A percentile compares a stretch with the other conserved stretches of the same genome.
phyloP scores from a whole-genome alignment of 2,329 filamentous ascomycete species.

The Aspergillus niger region DNA sequence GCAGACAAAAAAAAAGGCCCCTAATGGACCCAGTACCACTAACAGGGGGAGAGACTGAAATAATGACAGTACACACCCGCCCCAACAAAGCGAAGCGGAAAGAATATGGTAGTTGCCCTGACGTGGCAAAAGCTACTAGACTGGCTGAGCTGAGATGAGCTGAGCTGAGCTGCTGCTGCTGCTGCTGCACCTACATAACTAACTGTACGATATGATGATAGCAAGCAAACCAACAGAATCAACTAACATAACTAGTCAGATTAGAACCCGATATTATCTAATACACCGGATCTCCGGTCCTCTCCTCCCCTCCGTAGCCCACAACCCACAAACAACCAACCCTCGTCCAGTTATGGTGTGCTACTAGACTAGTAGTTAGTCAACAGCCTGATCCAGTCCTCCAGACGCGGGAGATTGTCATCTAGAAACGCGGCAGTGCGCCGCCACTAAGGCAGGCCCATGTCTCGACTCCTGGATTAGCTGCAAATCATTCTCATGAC shows the following conservation, averaged over 20 bases:
- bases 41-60: background rate
- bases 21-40: too few relatives aligned
- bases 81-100: background rate
- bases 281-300: background rate
- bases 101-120: background rate
- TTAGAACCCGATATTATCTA: background rate
- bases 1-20: background rate
- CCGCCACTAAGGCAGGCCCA: constrained; percentile 27
- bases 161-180: background rate
- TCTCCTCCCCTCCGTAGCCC: background rate
- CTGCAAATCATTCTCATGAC: constrained; percentile 28
- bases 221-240: background rate
- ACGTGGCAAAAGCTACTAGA: background rate
- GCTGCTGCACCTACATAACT: background rate
- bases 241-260: background rate
- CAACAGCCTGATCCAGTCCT: constrained; percentile 9
- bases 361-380: background rate
- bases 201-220: background rate
- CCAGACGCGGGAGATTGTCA: constrained; percentile 27
- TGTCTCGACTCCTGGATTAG: constrained; percentile 27
- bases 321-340: background rate
- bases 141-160: background rate
- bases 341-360: background rate
- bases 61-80: background rate
- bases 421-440: constrained; percentile 26